Evolutionary conservation across 1,284 basidiomycete species (phyloP), one percentile per base, ranked within the genome.

Genomic region (Phaffia rhodozyma): DNA sequence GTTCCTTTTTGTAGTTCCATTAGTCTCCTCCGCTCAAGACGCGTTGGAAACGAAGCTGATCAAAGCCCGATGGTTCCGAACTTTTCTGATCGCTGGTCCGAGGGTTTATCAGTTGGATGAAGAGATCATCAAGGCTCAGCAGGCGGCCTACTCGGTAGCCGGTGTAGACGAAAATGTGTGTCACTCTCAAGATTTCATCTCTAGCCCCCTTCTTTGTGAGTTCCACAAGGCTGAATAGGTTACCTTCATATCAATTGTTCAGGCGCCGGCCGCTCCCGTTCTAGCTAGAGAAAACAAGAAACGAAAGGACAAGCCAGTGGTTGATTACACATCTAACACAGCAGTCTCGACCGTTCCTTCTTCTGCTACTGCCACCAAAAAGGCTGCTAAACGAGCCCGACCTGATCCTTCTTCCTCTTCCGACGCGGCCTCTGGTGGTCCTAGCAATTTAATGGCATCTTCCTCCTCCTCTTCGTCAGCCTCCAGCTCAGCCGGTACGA

Each of bases 141-240:
- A 96, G 76, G 89, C 89, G 3, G 91, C 90, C 1, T 97, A 97
- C 75, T 86, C 90, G 2, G 80, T 97, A 1, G 81, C 80, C 34
- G 93, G 91, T 20, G 89, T 96, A 7, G 90, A 97, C 72, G 91
- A 97, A 79, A 83, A 85, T 78, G 91, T 90, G 73, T 73, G 84
- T 77, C 55, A 16, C 59, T 62, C n/a, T 58, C 21, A 48, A 56
- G 23, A 66, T 29, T 43, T 50, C 63, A 59, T 66, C 67, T 53
- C 51, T 20, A 55, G 59, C 71, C 9, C 9, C 32, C 51, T 71
- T 61, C 30, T 67, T 64, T 68, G 55, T 67, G 71, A 67, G 50
- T 51, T 63, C 34, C 29, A 55, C 62, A 21, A 25, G 2, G 27
- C 34, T 60, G 25, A 55, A 7, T 25, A 34, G 11, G 2, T 27